Percentiles rank a stretch among this genome's conserved stretches.
Conservation (phyloP, 495 filamentous ascomycete species). For the Hypoxylon subgilvum region DNA sequence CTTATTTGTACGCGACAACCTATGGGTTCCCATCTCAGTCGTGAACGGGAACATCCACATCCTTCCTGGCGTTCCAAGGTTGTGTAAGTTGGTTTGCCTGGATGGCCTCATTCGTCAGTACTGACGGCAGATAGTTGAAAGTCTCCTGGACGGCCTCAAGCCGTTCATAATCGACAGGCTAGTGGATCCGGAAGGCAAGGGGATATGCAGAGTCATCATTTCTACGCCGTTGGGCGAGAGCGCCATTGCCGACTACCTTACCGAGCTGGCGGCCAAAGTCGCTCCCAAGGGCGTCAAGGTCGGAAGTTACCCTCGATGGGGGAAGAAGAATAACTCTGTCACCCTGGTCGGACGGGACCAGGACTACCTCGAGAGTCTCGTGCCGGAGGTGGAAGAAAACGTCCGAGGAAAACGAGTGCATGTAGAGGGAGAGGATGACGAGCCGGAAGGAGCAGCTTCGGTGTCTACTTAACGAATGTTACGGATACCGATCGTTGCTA, state of each 20-base stretch:
- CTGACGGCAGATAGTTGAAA: conserved; percentile 58
- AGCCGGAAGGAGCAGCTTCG: conserved; percentile 8
- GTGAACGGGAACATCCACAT: conserved; percentile 95
- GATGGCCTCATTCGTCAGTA: background rate
- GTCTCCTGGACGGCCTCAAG: conserved; percentile 76
- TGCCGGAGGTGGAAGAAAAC: conserved; percentile 55
- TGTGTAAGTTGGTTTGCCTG: conserved; percentile 58
- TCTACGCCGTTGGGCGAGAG: conserved; percentile 89
- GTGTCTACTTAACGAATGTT: background rate
- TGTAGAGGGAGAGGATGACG: conserved; percentile 56
- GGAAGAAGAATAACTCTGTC: conserved; percentile 84
- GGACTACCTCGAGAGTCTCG: conserved; percentile 56
- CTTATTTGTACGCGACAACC: conserved; percentile 75
- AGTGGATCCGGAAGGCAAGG: conserved; percentile 78
- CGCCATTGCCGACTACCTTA: conserved; percentile 79
- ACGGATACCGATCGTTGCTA: background rate
- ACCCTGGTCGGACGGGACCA: conserved; percentile 79
- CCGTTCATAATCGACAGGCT: conserved; percentile 70
- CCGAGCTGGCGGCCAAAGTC: conserved; percentile 73
- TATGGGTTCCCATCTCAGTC: conserved; percentile 88
- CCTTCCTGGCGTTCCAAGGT: conserved; percentile 83
- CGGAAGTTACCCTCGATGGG: conserved; percentile 96
- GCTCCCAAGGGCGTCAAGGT: conserved; percentile 82
- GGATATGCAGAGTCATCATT: conserved; percentile 76
- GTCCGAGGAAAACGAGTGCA: conserved; percentile 53